phyloP scores from a whole-genome alignment of 75 land plant species.

The Adiantum capillusveneris region DNA sequence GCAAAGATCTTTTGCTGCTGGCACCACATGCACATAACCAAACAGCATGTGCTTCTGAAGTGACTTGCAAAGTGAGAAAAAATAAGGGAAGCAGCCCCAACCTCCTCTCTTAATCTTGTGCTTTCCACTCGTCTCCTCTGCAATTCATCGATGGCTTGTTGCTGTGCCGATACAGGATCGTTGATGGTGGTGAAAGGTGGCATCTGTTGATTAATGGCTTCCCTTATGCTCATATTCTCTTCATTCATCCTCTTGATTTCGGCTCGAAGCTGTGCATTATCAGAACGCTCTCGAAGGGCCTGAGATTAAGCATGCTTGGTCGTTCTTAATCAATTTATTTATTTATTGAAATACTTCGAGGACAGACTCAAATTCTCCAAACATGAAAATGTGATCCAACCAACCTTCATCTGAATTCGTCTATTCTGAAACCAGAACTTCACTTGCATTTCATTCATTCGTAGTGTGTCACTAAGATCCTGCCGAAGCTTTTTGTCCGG shows the following conservation, averaged over 20 bases:
- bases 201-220: not conserved
- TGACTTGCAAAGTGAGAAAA: too few relatives aligned
- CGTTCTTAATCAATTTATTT: not conserved
- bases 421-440: conserved; percentile 17
- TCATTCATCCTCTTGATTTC: conserved; percentile 3
- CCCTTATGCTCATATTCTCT: not conserved
- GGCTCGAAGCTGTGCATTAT: not conserved
- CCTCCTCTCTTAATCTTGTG: not conserved
- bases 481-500: conserved; percentile 17
- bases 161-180: not conserved
- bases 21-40: too few relatives aligned
- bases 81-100: not conserved
- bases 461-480: conserved; percentile 12
- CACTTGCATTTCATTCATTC: conserved; percentile 8
- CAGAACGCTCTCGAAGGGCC: conserved; percentile 1
- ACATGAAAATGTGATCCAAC: not conserved
- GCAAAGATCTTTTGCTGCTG: too few relatives aligned
- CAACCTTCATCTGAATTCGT: conserved; percentile 10
- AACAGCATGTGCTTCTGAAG: too few relatives aligned
- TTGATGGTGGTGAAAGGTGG: not conserved
- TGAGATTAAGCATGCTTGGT: not conserved
- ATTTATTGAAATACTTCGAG: not conserved
- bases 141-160: not conserved
- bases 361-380: too few relatives aligned
- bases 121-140: not conserved